These are phyloP conservation scores for Furcasterigmium sp. DNA, from an alignment of 2,329 filamentous ascomycete genomes.

Conservation along the genomic window DNA sequence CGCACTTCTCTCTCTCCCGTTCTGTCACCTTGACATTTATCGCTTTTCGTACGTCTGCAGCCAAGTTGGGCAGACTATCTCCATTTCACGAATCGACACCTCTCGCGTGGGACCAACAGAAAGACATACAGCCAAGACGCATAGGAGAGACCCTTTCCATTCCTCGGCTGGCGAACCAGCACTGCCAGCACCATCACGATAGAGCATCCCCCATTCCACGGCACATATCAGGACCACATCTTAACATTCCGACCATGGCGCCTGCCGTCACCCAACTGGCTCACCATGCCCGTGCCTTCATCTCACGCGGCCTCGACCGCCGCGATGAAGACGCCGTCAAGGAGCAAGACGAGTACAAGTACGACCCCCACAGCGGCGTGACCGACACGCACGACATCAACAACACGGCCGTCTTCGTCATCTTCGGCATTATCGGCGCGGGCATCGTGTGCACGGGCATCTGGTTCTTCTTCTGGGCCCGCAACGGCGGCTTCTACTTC, in stretches of 20 bases:
- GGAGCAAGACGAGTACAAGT: conserved; percentile 17
- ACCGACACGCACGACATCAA: conserved; percentile 53
- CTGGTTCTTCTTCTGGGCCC: conserved; percentile 99
- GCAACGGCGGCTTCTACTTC: conserved; percentile 91
- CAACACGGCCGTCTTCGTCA: conserved; percentile 70
- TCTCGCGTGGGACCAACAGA: background rate
- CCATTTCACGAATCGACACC: background rate
- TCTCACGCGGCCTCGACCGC: conserved; percentile 23
- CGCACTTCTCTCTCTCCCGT: conserved; percentile 18
- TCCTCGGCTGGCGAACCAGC: conserved; percentile 21
- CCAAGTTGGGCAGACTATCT: background rate
- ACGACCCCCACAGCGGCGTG: conserved; percentile 40
- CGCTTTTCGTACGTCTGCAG: background rate
- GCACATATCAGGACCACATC: background rate
- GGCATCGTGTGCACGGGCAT: conserved; percentile 70
- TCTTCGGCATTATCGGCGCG: conserved; percentile 80
- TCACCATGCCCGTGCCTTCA: conserved; percentile 11
- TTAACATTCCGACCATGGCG: conserved; percentile 25
- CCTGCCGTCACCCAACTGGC: conserved; percentile 25
- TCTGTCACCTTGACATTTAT: conserved; percentile 14
- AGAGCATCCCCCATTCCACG: conserved; percentile 12
- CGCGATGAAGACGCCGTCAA: conserved; percentile 23
- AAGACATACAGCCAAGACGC: background rate
- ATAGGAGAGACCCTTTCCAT: background rate
- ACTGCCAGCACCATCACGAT: conserved; percentile 15